Base-by-base conservation (phyloP, 2,329 filamentous ascomycete species). In the Elsinoe batatas region DNA sequence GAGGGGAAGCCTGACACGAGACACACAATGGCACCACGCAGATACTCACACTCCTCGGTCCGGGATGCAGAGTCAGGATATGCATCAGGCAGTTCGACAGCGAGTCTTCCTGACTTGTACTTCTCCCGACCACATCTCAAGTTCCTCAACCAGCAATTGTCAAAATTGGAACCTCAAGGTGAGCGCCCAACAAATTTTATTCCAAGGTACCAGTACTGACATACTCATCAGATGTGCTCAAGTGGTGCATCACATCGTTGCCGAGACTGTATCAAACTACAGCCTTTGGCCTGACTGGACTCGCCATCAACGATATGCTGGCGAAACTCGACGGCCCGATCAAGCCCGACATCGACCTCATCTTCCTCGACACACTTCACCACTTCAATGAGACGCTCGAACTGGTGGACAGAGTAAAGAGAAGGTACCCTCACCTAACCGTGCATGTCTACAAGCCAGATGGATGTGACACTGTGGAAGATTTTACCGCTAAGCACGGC, bases 391-490 rank as follows among this genome's bases (percentile, higher is more conserved):
- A 78, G 63, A 78, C 76, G 11, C 70, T 74, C 30, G 70, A 71
- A 22, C 61, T 81, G 72, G 58, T 81, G 72, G 64, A 93, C 65
- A 80, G 82, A 50, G 83, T 96, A 61, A 82, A 82, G 67, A 78
- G 78, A 60, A 81, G 80, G 61, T 98, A 98, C 69, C 84, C 87
- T 43, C 79, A 84, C 64, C 79, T 91, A 62, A 85, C 81, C 59
- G 76, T 98, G 57, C 91, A 98, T 75, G 79, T 91, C 63, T 97
- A 88, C 82, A 91, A 87, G 77, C 93, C 93, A 11, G 81, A 84
- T 53, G 88, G 85, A 53, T 80, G 81, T 65, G 79, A 85, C 56
- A 90, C 79, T 0, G 78, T 80, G 15, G 80, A 80, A 53, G 85
- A 95, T 61, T 96, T 98, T 66, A 86, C 89, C 69, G 76, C 79